phyloP scores from a whole-genome alignment of 192 early-diverging fungal genomes.

The Funneliformis mosseae region DNA sequence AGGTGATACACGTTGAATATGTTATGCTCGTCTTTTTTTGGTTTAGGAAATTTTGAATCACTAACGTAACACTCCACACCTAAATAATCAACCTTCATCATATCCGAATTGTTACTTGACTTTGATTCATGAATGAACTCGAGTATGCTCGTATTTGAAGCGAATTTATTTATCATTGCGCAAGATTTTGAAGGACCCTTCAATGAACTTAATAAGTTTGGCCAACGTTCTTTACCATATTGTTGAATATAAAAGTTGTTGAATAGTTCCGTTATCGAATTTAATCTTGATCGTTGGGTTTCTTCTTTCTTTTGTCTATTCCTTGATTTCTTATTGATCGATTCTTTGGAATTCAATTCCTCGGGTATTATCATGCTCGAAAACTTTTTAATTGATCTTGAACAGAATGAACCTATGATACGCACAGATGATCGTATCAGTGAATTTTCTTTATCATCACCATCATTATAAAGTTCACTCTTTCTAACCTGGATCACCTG shows the following conservation, averaged over 20 bases:
- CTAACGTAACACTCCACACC: conserved; percentile 35
- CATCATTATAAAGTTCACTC: too few relatives aligned
- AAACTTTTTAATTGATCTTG: too few relatives aligned
- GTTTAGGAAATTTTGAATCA: conserved; percentile 35
- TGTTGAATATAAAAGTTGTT: conserved; percentile 32
- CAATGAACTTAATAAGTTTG: conserved; percentile 27
- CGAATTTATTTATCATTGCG: conserved; percentile 40
- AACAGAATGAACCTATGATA: too few relatives aligned
- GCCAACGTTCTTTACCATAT: conserved; percentile 38
- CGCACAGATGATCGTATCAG: too few relatives aligned
- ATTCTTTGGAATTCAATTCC: too few relatives aligned
- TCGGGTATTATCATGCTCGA: too few relatives aligned
- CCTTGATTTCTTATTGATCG: too few relatives aligned
- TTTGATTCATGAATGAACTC: background rate
- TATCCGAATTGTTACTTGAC: background rate
- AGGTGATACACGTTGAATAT: conserved; percentile 52
- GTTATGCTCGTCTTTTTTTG: conserved; percentile 34
- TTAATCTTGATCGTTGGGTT: background rate
- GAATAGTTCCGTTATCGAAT: too few relatives aligned
- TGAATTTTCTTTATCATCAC: too few relatives aligned
- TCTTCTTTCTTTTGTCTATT: too few relatives aligned
- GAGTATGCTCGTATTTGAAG: background rate
- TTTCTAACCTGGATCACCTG: too few relatives aligned
- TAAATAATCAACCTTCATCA: conserved; percentile 29
- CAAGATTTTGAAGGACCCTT: conserved; percentile 28